phyloP scores from a whole-genome alignment of 2,329 filamentous ascomycete species.

The Colletotrichum sp. region DNA sequence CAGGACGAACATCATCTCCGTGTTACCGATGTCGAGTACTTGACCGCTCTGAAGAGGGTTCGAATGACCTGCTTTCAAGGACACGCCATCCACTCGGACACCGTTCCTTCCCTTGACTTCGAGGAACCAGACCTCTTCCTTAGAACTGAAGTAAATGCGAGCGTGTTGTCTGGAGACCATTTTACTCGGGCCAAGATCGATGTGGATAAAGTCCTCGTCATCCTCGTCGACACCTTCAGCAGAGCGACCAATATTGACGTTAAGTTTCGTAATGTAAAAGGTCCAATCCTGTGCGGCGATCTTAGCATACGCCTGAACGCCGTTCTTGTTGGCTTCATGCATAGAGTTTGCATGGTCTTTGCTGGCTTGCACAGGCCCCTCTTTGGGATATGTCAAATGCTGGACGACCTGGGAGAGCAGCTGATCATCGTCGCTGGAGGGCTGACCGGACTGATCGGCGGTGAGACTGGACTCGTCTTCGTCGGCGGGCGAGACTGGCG shows the following conservation, averaged over 20 bases:
- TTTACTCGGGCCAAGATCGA: conserved; percentile 87
- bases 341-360: conserved; percentile 68
- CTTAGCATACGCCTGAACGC: conserved; percentile 80
- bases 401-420: conserved; percentile 62
- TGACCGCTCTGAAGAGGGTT: conserved; percentile 80
- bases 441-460: conserved; percentile 42
- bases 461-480: conserved; percentile 48
- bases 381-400: conserved; percentile 47
- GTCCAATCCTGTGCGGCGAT: conserved; percentile 84
- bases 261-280: conserved; percentile 79
- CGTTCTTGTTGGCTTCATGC: conserved; percentile 65
- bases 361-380: conserved; percentile 60
- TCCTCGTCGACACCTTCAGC: conserved; percentile 55
- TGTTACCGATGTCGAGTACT: conserved; percentile 88
- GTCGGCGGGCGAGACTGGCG: conserved; percentile 49
- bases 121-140: conserved; percentile 79
- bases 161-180: conserved; percentile 81
- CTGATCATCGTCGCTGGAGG: conserved; percentile 56
- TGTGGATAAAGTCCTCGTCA: conserved; percentile 69
- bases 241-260: conserved; percentile 77
- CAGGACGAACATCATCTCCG: conserved; percentile 99
- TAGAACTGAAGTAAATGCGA: conserved; percentile 73
- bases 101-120: conserved; percentile 91
- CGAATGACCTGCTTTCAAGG: conserved; percentile 70
- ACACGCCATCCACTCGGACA: conserved; percentile 78